Evolutionary conservation across 2,329 filamentous ascomycete genomes (phyloP).

Genomic region (Fusarium paranaense): DNA sequence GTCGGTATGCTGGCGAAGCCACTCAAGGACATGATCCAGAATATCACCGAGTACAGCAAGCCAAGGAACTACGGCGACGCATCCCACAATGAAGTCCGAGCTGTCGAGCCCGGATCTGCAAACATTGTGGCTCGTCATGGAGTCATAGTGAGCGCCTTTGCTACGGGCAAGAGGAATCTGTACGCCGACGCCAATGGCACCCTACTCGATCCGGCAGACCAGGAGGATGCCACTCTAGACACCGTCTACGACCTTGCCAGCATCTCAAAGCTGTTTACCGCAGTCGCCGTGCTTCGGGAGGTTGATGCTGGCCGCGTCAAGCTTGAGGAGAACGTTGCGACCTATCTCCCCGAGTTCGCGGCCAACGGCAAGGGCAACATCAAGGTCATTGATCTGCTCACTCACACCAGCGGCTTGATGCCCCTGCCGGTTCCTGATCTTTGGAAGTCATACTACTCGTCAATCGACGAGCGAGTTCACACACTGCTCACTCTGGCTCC

Average conservation of each 20-base stretch:
- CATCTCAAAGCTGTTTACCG: slow-evolving; percentile 53
- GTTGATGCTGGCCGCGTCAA: slow-evolving; percentile 38
- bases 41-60: not conserved
- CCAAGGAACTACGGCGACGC: slow-evolving; percentile 12
- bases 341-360: not conserved
- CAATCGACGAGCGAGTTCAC: slow-evolving; percentile 6
- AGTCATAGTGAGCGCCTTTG: slow-evolving; percentile 42
- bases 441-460: not conserved
- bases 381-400: not conserved
- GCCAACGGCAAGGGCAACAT: not conserved
- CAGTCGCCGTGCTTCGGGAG: slow-evolving; percentile 47
- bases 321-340: not conserved
- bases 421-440: not conserved
- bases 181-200: slow-evolving; percentile 44
- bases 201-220: slow-evolving; percentile 35
- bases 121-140: not conserved
- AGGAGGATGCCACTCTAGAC: slow-evolving; percentile 46
- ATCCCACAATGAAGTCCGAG: slow-evolving; percentile 17
- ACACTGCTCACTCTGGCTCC: not conserved
- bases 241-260: slow-evolving; percentile 55
- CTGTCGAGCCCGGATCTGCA: slow-evolving; percentile 42
- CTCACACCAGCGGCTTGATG: not conserved
- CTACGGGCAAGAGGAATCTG: slow-evolving; percentile 33
- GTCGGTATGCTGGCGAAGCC: not conserved
- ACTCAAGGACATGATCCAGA: not conserved